phyloP scores from a whole-genome alignment of 2,329 filamentous ascomycete genomes.

The Alternaria metachromatica region DNA sequence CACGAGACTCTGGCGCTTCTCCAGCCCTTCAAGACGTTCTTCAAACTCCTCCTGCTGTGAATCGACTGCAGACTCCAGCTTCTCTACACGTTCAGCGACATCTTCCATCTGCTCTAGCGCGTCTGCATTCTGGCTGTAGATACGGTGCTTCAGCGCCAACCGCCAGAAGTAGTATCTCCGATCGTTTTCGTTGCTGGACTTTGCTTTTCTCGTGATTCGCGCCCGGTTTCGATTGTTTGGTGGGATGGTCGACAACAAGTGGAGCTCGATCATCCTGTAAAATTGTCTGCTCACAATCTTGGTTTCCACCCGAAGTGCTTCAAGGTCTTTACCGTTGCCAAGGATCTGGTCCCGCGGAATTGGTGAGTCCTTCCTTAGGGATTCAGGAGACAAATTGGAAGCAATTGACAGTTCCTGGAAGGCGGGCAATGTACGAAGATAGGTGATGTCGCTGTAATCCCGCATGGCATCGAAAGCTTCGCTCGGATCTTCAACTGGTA shows the following conservation, averaged over 20 bases:
- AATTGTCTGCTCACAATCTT: conserved; percentile 84
- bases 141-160: conserved; percentile 75
- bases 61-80: conserved; percentile 72
- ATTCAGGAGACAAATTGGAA: conserved; percentile 55
- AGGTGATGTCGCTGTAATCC: conserved; percentile 74
- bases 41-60: conserved; percentile 76
- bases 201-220: conserved; percentile 53
- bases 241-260: conserved; percentile 67
- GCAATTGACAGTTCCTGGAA: conserved; percentile 64
- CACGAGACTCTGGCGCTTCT: conserved; percentile 40
- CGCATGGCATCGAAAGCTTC: conserved; percentile 82
- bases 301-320: conserved; percentile 63
- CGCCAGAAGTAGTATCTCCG: conserved; percentile 74
- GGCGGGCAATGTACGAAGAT: conserved; percentile 65
- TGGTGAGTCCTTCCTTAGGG: conserved; percentile 61
- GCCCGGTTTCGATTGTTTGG: conserved; percentile 55
- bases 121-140: conserved; percentile 78
- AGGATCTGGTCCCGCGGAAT: conserved; percentile 63
- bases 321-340: conserved; percentile 61
- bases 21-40: conserved; percentile 63
- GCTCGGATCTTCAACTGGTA: conserved; percentile 94
- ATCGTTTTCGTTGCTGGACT: conserved; percentile 63
- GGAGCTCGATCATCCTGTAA: conserved; percentile 75
- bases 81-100: conserved; percentile 70
- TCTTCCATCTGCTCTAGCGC: conserved; percentile 71